Base-by-base conservation (phyloP, 2,329 filamentous ascomycete genomes). In the Beauveria caledonica region DNA sequence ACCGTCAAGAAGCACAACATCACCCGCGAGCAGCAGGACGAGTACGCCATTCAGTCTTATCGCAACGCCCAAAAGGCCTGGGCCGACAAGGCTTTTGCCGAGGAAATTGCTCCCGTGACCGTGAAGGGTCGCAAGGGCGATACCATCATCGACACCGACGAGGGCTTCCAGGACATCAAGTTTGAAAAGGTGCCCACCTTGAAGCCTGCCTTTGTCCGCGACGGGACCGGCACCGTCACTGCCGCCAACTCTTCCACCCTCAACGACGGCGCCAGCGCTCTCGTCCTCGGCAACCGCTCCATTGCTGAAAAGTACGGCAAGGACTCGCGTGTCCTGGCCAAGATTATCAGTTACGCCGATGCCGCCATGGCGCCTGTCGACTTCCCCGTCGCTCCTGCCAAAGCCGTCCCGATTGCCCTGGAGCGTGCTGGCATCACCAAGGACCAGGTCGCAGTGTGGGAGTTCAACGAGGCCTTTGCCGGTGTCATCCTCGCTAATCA, bases 391-490 rank as follows among this genome's bases (percentile, higher is more conserved):
- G 94, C 94, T 1, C 94, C 94, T 1, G 83, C 94, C 44, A 92
- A 95, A 74, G 93, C 93, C 5, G 93, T 97, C 0, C 92, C 93
- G 3, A 85, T 97, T 68, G 92, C 92, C 11, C 80, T 99, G 55
- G 84, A 92, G 74, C 84, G 92, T 61, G 94, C 94, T 1, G 92
- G 93, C 11, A 92, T 99, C 66, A 90, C 85, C 65, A 91, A 92
- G 75, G 88, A 95, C 51, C 89, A 97, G 73, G 91, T 99, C 50
- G 87, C 93, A 5, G 78, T 97, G 23, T 97, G 94, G 93, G 94
- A 97, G 73, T 96, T 99, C 75, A 99, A 99, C 74, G 94, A 99
- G 77, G 94, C 94, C 0, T 99, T 99, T 71, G 93, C 94, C 29
- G 90, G 90, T 5, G 92, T 97, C 33, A 94, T 97, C 74, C 92